Percentiles rank a stretch among this genome's conserved stretches.
Conservation (phyloP, 805 yeast genomes). For the Saccharomyces mikatae region DNA sequence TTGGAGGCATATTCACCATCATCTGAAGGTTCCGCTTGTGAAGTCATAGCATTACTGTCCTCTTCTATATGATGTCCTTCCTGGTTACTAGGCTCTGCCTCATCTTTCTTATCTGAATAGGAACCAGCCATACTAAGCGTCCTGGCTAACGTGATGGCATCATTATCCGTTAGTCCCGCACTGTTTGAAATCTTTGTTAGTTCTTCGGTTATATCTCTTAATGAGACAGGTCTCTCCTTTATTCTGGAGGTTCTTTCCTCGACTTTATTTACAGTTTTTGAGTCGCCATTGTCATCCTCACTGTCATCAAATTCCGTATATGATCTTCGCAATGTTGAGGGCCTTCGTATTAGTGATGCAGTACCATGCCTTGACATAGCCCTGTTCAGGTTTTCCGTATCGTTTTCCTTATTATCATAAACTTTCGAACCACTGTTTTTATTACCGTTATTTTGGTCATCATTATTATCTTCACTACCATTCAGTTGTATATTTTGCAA, state of each 20-base stretch:
- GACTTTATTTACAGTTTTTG: conserved; percentile 2
- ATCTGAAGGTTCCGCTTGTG: not conserved
- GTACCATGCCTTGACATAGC: conserved; percentile 2
- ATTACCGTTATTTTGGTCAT: conserved; percentile 16
- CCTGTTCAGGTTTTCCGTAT: not conserved
- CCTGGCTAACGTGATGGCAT: conserved; percentile 74
- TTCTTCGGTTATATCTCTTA: conserved; percentile 64
- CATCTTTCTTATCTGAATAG: conserved; percentile 29
- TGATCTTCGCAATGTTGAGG: conserved; percentile 25
- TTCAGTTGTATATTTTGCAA: conserved; percentile 23
- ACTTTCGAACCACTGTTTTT: conserved; percentile 5
- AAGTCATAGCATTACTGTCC: not conserved
- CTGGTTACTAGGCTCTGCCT: not conserved
- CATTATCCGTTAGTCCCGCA: conserved; percentile 69
- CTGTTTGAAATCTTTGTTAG: conserved; percentile 59
- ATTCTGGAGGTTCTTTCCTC: not conserved
- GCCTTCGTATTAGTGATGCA: conserved; percentile 23
- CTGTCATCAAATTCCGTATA: conserved; percentile 25
- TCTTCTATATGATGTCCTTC: not conserved
- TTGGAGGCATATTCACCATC: conserved; percentile 25
- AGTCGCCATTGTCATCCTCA: conserved; percentile 26
- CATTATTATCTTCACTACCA: conserved; percentile 10
- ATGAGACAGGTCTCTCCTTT: conserved; percentile 39
- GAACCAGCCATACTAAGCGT: conserved; percentile 63
- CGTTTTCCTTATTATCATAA: conserved; percentile 9